Percentiles rank a stretch among this genome's conserved stretches.
Conservation (phyloP, 371 early-diverging fungal genomes). For the Syncephalastrum sp. region DNA sequence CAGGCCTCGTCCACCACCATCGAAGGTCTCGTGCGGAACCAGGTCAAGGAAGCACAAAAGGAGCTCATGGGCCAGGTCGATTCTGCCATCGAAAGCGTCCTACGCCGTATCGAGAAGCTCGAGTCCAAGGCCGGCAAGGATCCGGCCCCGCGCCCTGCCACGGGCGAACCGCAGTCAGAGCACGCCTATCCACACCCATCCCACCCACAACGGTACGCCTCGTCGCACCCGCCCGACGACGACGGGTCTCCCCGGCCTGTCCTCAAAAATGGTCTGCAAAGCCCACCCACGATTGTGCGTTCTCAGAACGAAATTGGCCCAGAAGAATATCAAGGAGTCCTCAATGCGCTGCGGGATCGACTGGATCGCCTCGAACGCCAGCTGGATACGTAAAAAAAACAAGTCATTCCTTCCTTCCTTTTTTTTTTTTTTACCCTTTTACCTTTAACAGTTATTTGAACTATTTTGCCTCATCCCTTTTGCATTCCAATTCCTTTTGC, state of each 20-base stretch:
- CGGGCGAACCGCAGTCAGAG: constrained; percentile 6
- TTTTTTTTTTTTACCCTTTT: too few relatives aligned
- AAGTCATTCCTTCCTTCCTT: too few relatives aligned
- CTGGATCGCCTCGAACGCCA: constrained; percentile 36
- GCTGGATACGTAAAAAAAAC: constrained; percentile 13
- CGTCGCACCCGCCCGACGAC: neutral
- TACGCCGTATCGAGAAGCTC: constrained; percentile 19
- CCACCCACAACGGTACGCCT: constrained; percentile 10
- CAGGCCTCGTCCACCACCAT: constrained; percentile 71
- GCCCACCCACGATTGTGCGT: constrained; percentile 26
- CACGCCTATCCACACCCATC: constrained; percentile 12
- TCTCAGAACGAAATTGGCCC: constrained; percentile 29
- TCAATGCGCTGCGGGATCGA: constrained; percentile 31
- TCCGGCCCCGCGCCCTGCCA: constrained; percentile 9
- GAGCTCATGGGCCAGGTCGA: constrained; percentile 47
- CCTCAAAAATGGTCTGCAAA: constrained; percentile 2
- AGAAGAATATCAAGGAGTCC: constrained; percentile 13
- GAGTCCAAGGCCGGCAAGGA: constrained; percentile 24
- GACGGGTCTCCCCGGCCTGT: neutral
- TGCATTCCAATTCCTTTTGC: too few relatives aligned
- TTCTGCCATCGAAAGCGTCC: constrained; percentile 27
- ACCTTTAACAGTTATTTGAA: too few relatives aligned
- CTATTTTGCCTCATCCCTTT: too few relatives aligned
- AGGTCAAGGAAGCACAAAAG: constrained; percentile 56
- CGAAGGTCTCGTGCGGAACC: constrained; percentile 69